Conservation (phyloP, 768 basidiomycete genomes). For the Thelephora aurantiotincta region DNA sequence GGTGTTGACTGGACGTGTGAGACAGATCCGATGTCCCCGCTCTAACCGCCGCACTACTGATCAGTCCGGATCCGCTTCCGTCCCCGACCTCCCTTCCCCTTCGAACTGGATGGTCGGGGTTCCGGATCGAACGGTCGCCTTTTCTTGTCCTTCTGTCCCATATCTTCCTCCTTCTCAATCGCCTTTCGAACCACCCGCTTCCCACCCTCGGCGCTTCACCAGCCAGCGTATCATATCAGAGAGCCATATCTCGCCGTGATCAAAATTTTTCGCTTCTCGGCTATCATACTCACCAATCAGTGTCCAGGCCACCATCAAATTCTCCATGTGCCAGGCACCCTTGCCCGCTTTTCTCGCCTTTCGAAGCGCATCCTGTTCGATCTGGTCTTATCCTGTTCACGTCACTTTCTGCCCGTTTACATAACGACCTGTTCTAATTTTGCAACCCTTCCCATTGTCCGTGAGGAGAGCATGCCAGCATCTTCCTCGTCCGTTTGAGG, state of each 20-base stretch:
- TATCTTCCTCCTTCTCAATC: conserved; percentile 79
- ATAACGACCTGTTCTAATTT: conserved; percentile 61
- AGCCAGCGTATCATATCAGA: too few relatives aligned
- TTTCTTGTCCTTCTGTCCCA: conserved; percentile 80
- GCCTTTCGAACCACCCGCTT: conserved; percentile 73
- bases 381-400: conserved; percentile 62
- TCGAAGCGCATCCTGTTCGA: conserved; percentile 53
- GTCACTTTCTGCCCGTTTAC: conserved; percentile 60
- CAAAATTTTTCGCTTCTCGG: conserved; percentile 64
- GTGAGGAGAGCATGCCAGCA: conserved; percentile 43
- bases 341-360: conserved; percentile 51
- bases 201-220: conserved; percentile 65
- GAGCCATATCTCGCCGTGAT: conserved; percentile 65
- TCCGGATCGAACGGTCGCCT: conserved; percentile 38
- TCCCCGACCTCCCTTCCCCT: too few relatives aligned
- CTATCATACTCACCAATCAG: conserved; percentile 25
- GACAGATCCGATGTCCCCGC: too few relatives aligned
- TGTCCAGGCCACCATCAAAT: conserved; percentile 12
- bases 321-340: conserved; percentile 74
- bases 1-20: neutral
- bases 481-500: conserved; percentile 53
- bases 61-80: too few relatives aligned
- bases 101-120: too few relatives aligned
- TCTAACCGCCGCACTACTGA: too few relatives aligned
- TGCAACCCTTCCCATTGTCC: conserved; percentile 41